Evolutionary conservation across 2,329 filamentous ascomycete genomes (phyloP), one percentile per base, ranked within the genome.

Genomic region (Ophiostoma montium): DNA sequence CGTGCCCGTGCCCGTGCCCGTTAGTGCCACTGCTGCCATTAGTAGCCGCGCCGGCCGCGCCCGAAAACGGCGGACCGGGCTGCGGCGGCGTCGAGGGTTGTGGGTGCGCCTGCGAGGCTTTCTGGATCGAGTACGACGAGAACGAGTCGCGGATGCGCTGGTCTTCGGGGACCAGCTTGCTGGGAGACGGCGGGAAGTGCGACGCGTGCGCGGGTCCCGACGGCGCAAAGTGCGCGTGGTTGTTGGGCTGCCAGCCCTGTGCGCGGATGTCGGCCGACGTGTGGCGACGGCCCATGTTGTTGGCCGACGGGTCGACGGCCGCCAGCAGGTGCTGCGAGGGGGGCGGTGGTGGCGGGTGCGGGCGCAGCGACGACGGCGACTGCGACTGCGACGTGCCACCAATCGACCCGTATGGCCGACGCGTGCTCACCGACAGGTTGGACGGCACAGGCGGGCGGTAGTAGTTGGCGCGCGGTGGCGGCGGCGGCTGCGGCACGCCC

Each of bases 201-300:
- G 66, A 62, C 1, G 66, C 63, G 6, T 42, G 39, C 10, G 23
- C 10, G 11, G 42, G 41, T 6, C 27, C 42, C 16, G 42, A 33
- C 10, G 42, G 42, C 16, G 42, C 23, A 30, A 32, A 44, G 30
- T 44, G 42, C 8, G 42, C 84, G 23, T 76, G 71, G 38, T 70
- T 67, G 45, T 66, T 71, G 8, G 71, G 72, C 54, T 80, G 82
- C 80, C 85, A 90, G 35, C 84, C 86, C 61, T 88, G 84, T 58
- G 89, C 83, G 48, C 92, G 82, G 57, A 98, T 96, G 62, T 98
- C 92, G 51, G 92, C 92, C 35, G 89, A 90, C 2, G 92, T 98
- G 65, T 98, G 92, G 53, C 90, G 79, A 54, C 90, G 81, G 41
- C 80, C 77, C 43, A 95, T 71, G 58, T 80, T 88, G 50, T 78